These are phyloP conservation scores for Geotrichum ghanense DNA, from an alignment of 805 yeast genomes.

Conservation along the genomic window DNA sequence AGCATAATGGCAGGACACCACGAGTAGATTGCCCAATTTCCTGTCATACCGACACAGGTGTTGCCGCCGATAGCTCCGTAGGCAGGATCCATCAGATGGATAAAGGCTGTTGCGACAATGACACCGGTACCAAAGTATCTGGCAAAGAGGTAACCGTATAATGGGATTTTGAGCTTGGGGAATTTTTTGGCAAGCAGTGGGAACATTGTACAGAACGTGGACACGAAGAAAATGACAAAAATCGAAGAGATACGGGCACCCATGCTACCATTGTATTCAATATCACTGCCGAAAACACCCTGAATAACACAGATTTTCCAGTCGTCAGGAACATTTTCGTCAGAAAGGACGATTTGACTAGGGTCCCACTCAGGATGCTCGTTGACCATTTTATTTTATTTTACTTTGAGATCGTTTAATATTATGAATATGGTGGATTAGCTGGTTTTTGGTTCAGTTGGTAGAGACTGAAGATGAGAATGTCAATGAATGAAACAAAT, in stretches of 20 bases:
- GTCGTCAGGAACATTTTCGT: constrained; percentile 22
- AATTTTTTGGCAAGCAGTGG: constrained; percentile 26
- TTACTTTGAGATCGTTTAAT: no score
- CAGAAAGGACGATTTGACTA: constrained; percentile 22
- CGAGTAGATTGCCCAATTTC: constrained; percentile 40
- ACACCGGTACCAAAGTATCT: constrained; percentile 65
- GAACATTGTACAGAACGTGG: constrained; percentile 36
- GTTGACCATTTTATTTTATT: constrained; percentile 5
- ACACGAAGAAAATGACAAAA: constrained; percentile 45
- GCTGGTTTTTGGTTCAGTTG: no score
- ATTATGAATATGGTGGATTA: no score
- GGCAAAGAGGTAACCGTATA: constrained; percentile 23
- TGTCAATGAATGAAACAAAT: no score
- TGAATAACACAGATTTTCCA: constrained; percentile 33
- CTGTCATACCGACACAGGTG: constrained; percentile 33
- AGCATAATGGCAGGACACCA: constrained; percentile 46
- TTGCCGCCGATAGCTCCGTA: constrained; percentile 23
- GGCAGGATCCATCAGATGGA: constrained; percentile 43
- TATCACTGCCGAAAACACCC: constrained; percentile 31
- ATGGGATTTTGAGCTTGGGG: constrained; percentile 20
- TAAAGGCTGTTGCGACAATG: constrained; percentile 63
- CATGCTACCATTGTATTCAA: constrained; percentile 32
- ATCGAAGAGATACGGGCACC: constrained; percentile 45
- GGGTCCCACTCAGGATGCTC: constrained; percentile 22
- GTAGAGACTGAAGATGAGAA: no score